Conservation (phyloP, 73 alveolate species). For the Tetrahymena borealis region DNA sequence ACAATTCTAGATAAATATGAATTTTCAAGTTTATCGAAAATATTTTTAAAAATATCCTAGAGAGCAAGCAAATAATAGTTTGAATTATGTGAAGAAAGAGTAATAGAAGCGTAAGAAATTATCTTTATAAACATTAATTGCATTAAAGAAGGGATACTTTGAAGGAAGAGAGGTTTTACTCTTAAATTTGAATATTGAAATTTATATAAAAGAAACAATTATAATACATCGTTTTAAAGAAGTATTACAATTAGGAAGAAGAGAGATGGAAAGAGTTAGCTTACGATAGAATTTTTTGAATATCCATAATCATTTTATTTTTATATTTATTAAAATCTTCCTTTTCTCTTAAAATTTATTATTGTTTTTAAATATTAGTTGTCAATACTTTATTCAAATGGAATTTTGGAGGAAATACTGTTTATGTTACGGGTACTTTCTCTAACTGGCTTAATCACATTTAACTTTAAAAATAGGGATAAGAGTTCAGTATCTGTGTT, state of each 20-base stretch:
- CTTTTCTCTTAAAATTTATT: neutral
- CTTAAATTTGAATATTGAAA: too few species aligned
- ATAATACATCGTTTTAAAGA: too few species aligned
- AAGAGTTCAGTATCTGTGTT: slow-evolving; percentile 29
- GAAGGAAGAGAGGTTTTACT: too few species aligned
- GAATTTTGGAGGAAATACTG: slow-evolving; percentile 76
- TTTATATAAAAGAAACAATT: too few species aligned
- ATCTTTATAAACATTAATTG: too few species aligned
- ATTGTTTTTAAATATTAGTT: neutral
- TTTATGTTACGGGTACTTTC: slow-evolving; percentile 67
- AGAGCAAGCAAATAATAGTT: neutral
- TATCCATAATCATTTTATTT: too few species aligned
- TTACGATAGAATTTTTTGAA: neutral
- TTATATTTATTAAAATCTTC: too few species aligned
- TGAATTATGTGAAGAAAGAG: neutral
- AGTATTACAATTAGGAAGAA: too few species aligned
- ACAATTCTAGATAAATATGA: neutral
- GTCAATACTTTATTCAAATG: slow-evolving; percentile 58
- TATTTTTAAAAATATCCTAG: neutral
- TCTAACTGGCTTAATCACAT: slow-evolving; percentile 65
- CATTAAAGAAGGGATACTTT: too few species aligned
- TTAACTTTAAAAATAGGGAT: slow-evolving; percentile 54
- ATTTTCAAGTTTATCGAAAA: too few species aligned
- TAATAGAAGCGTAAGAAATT: neutral
- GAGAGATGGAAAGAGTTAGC: neutral